Conservation (phyloP, 495 filamentous ascomycete species). For the Penicillium angulare region DNA sequence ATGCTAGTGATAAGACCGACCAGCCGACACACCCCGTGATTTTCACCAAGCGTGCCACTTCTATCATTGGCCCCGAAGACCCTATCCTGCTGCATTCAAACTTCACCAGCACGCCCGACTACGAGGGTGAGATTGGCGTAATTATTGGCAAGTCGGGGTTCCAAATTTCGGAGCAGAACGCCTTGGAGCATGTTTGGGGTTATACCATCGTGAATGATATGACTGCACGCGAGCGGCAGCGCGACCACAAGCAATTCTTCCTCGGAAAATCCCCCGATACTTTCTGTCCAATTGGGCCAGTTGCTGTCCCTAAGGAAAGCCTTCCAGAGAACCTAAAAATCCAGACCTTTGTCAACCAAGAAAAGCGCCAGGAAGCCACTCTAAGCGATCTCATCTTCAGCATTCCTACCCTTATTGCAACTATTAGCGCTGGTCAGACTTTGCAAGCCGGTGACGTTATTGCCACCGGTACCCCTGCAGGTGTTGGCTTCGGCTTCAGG, state of each 20-base stretch:
- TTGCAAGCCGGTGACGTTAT: conserved; percentile 69
- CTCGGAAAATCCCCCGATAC: conserved; percentile 56
- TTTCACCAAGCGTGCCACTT: conserved; percentile 55
- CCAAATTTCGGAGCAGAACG: conserved; percentile 42
- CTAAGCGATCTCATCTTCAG: conserved; percentile 71
- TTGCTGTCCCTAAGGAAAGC: conserved; percentile 46
- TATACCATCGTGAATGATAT: conserved; percentile 59
- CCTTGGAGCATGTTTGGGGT: conserved; percentile 54
- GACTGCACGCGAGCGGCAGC: conserved; percentile 53
- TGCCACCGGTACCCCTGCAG: conserved; percentile 68
- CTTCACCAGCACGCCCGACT: conserved; percentile 52
- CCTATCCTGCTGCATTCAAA: conserved; percentile 46
- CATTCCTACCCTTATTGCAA: conserved; percentile 61
- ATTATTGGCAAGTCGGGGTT: conserved; percentile 53
- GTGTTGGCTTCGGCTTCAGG: conserved; percentile 50
- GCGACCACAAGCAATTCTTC: conserved; percentile 59
- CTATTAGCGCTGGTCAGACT: conserved; percentile 66
- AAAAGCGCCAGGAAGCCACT: conserved; percentile 61
- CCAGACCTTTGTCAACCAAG: conserved; percentile 61
- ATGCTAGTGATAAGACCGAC: conserved; percentile 44
- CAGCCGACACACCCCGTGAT: conserved; percentile 45
- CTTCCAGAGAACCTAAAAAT: conserved; percentile 59
- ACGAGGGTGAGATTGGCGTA: conserved; percentile 58
- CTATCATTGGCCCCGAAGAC: conserved; percentile 48
- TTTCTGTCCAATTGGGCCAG: conserved; percentile 55